Evolutionary conservation across 257 asterid genomes (phyloP), one percentile per base, ranked within the genome.

Genomic region (Plantago major): DNA sequence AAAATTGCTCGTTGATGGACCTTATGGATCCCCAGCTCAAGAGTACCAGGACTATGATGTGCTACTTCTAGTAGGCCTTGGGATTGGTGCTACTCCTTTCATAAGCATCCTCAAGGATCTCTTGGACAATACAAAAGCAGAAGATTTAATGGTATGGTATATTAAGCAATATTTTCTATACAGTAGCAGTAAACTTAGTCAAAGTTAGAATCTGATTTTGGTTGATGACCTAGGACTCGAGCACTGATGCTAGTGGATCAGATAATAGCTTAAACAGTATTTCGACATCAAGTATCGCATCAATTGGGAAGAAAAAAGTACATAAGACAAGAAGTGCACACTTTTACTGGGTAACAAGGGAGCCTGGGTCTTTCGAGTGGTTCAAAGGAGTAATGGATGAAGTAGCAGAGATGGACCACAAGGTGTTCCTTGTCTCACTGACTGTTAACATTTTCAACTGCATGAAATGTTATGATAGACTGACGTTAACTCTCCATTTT

Each of bases 21-120:
- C 98, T 51, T 87, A 90, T 40, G 98, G 98, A 22, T 96, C 96
- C 59, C 94, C 98, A 42, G 98, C 98, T 13, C 96, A 90, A 58
- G 94, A 85, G 63, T 87, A 87, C 80, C 89, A 80, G 65, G 85
- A 82, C 72, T 90, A 90, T 42, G 96, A 90, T 42, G 91, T 85
- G 0, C 71, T 90, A 50, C 96, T 90, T 33, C 90, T 90, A 7
- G 85, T 87, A n/a, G 98, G 98, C 63, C 96, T 90, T 3, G 98
- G 96, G 50, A 87, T 90, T 56, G 96, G 96, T 65, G 96, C 96
- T 42, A 90, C 98, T 42, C 98, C 98, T 70, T 90, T 90, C 70
- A 85, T 90, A 67, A 90, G 98, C 57, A 85, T 90, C 76, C 90
- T 90, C 46, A 83, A 75, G 70, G 98, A 90, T 81, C 86, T 87